Percentiles rank a stretch among this genome's conserved stretches.
Conservation (phyloP, 495 filamentous ascomycete species). For the Terfezia boudieri region DNA sequence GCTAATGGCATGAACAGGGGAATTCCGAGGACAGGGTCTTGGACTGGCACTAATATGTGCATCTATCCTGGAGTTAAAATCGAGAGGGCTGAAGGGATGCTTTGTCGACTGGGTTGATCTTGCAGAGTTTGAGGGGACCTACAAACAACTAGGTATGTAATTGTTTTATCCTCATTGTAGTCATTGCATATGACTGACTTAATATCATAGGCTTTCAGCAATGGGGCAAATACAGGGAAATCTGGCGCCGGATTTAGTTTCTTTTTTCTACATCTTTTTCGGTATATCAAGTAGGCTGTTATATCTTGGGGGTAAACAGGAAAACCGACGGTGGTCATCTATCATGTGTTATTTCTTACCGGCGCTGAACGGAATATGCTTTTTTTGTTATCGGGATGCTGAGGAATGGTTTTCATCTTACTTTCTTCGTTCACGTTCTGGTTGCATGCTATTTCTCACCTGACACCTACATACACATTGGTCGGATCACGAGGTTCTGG, state of each 20-base stretch:
- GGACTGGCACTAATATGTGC: slow-evolving; percentile 17
- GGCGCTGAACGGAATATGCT: too few relatives aligned
- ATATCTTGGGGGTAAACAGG: too few relatives aligned
- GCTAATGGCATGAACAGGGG: slow-evolving; percentile 1
- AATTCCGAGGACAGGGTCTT: slow-evolving; percentile 16
- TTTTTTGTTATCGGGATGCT: too few relatives aligned
- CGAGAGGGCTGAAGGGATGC: slow-evolving; percentile 21
- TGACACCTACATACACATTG: too few relatives aligned
- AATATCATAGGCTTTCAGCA: slow-evolving; percentile 20
- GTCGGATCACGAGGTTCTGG: too few relatives aligned
- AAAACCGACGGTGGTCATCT: too few relatives aligned
- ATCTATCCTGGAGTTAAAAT: slow-evolving; percentile 19
- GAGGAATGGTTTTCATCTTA: too few relatives aligned
- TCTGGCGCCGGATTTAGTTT: slow-evolving; percentile 19
- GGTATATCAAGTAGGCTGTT: too few relatives aligned
- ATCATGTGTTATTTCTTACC: too few relatives aligned
- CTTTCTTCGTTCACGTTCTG: too few relatives aligned
- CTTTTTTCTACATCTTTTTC: too few relatives aligned
- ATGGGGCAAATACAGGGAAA: slow-evolving; percentile 24
- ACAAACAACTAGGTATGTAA: slow-evolving; percentile 16
- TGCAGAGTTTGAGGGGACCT: slow-evolving; percentile 13
- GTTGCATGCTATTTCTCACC: too few relatives aligned
- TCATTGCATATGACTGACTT: neutral
- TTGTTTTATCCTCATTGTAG: slow-evolving; percentile 5
- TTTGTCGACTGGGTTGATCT: slow-evolving; percentile 21